Base-by-base conservation (phyloP, 179 eudicot genomes). In the Patellifolia procumbens region DNA sequence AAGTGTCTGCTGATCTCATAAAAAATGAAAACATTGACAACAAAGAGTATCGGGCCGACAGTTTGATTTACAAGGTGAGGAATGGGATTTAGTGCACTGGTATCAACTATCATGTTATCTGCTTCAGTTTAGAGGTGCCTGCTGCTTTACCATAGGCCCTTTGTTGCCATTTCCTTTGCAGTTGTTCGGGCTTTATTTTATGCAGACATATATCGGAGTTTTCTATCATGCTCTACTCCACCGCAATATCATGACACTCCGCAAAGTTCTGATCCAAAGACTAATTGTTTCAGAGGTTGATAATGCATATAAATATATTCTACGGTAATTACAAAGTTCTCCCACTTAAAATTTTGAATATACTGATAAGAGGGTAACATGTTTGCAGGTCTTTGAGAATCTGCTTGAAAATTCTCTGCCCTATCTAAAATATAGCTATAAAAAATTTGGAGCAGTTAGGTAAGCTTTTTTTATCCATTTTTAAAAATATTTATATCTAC, bases 191-290 rank as follows among this genome's bases (percentile, higher is more conserved):
- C 92, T 94, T 65, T 94, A 89, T 68, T 94, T 94, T 79, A 91
- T 94, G 98, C 98, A 94, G 83, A 87, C 98, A n/a, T 92, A 94
- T 79, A 92, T 94, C 72, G 98, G 98, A 72, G 67, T 94, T 46
- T 93, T 94, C 81, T 94, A 94, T 78, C 98, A 94, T 78, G 93
- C 92, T 58, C 80, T 94, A 76, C 77, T 94, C 70, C 94, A 92
- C 67, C 97, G 98, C 76, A 92, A 94, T 67, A 77, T 94, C 66
- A 77, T 67, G 82, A 92, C 94, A 16, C 97, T 94, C 49, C 98
- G 98, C 53, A 87, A 89, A 91, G 90, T 94, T 68, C 78, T 94
- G 69, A 85, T 91, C 81, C 96, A 91, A 79, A 94, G 98, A 37
- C 89, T 94, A 51, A 87, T 94, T 67, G 83, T 94, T 61, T 91